Base-by-base conservation (phyloP, 176 grass and related monocot species). In the Raddia distichophylla region DNA sequence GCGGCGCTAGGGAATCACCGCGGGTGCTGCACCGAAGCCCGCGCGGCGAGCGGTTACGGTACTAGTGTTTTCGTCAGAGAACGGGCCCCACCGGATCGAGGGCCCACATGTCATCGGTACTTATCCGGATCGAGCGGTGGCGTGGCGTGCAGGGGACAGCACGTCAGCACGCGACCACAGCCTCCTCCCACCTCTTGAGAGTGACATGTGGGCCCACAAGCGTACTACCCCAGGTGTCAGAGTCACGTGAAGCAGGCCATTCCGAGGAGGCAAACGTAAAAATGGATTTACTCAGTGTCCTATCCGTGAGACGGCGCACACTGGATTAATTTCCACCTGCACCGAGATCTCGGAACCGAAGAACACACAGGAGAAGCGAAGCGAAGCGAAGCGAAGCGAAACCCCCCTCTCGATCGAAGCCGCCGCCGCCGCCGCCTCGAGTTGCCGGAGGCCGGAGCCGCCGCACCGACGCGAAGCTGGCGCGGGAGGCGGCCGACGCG, bases 401-500 rank as follows among this genome's bases (percentile, higher is more conserved):
- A 80, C 71, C 67, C 59, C 76, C 80, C 43, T 46, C 73, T 67
- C 81, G 51, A 82, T n/a, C n/a, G n/a, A n/a, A n/a, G 73, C 43
- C 35, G 35, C 52, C 37, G 58, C 71, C 27, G 20, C 2, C 35
- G 44, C 83, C 27, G 27, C 27, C 27, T 27, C 27, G 27, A 27
- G 27, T 1, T 1, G 35, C 52, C 37, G 37, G 37, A 40, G 17
- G 27, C 27, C 0, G 27, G 65, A 64, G 58, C 71, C 27, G 20
- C 2, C 35, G 44, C 83, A 54, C 52, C 12, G 46, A 57, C 74
- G 78, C 85, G 73, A 88, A 88, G 85, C 93, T 98, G 95, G 95
- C 95, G 86, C 76, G 66, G 74, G 95, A 98, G 88, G 86, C 95
- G 78, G 95, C 90, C 75, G 95, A 94, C 82, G 76, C 88, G 61